Evolutionary conservation across 805 yeast species (phyloP), one percentile per base, ranked within the genome.

Genomic region (Torulaspora quercuum): DNA sequence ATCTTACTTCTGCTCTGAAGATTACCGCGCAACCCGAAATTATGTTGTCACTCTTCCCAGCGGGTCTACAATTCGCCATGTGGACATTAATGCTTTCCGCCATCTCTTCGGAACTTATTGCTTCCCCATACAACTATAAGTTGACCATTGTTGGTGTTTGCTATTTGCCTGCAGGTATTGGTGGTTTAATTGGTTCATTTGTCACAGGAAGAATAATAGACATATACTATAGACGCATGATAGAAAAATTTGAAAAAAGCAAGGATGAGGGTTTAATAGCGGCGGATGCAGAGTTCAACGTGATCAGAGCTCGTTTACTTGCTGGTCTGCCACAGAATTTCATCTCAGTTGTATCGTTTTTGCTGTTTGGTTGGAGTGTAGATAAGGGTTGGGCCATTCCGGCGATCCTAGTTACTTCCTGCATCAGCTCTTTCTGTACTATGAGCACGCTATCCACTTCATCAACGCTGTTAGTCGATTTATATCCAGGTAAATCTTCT

Each of bases 361-460:
- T 80, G 1, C 59, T 77, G 30, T 82, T 75, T 57, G 94, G 92
- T 2, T 85, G 95, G 95, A 74, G 83, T 45, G 54, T 84, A 6
- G 70, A 78, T 25, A 59, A 65, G 28, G 61, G 67, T 16, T 67
- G 70, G 37, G 61, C 66, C 33, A 65, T 78, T 23, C 66, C 78
- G 0, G 75, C 76, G 0, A 73, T 81, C 6, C 61, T 84, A 6
- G 68, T 84, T 3, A 65, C 77, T 37, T 66, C 81, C 1, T 74
- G 72, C 41, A 54, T 80, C 28, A 63, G 78, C n/a, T 76, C 88
- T 7, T 63, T 67, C 46, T 69, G 79, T 10, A 65, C 80, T 1
- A 70, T 80, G 57, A 72, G 75, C 31, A 71, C 78, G 21, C 52
- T 81, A 31, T 69, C 80, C 9, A 69, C 75, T 3, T 68, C 77